These are phyloP conservation scores for Aspergillus candidus DNA, from an alignment of 2,329 filamentous ascomycete genomes.

Conservation along the genomic window DNA sequence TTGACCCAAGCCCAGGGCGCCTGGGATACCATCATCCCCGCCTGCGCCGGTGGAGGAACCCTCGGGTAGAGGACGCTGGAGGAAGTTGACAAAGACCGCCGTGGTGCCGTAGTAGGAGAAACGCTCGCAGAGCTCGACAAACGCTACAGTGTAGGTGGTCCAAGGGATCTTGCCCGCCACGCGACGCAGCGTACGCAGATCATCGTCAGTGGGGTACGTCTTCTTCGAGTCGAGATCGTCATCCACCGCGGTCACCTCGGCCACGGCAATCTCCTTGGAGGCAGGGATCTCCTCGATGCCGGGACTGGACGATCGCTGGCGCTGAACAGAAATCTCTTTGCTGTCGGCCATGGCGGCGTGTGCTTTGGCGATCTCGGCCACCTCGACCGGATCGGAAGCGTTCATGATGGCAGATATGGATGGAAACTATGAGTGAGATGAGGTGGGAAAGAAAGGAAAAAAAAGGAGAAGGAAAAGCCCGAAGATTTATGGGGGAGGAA, in stretches of 20 bases:
- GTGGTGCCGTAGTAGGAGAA: constrained; percentile 72
- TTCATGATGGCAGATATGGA: constrained; percentile 17
- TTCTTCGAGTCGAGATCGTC: constrained; percentile 7
- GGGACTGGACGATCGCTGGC: constrained; percentile 2
- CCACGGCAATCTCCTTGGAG: not conserved
- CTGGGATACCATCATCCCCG: constrained; percentile 26
- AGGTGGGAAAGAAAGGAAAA: not conserved
- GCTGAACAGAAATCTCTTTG: constrained; percentile 2
- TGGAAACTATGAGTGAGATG: not conserved
- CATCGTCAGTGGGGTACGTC: constrained; percentile 27
- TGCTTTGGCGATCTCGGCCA: constrained; percentile 21
- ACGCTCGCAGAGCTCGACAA: constrained; percentile 69
- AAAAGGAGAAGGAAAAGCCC: constrained; percentile 1
- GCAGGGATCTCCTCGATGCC: constrained; percentile 9
- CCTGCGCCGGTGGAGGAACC: constrained; percentile 49
- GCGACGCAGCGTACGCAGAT: constrained; percentile 30
- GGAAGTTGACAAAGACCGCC: constrained; percentile 60
- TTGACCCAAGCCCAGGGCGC: constrained; percentile 56
- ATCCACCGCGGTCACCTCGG: not conserved
- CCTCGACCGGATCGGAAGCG: constrained; percentile 20
- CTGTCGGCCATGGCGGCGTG: constrained; percentile 14
- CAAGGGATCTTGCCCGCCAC: constrained; percentile 49
- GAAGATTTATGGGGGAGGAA: too few relatives aligned
- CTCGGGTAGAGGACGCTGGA: constrained; percentile 50
- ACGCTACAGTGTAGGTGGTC: constrained; percentile 62